A percentile compares a stretch with the other conserved stretches of the same genome.
Conservation (phyloP, 148 eudicot genomes). For the Cornus florida region DNA sequence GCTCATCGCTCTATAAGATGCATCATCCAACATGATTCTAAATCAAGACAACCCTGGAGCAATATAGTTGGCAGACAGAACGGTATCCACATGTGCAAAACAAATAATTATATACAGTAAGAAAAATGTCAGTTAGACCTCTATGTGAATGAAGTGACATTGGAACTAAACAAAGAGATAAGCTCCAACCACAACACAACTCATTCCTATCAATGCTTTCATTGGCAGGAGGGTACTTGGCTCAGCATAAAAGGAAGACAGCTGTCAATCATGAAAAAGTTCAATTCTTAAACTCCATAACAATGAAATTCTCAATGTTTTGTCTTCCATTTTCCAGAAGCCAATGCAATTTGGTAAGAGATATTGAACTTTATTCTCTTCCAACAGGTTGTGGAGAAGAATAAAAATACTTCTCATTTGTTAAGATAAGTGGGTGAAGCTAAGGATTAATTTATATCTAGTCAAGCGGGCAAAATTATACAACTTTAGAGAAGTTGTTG, state of each 20-base stretch:
- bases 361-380: background rate
- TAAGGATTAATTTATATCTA: background rate
- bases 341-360: background rate
- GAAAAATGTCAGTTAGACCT: background rate
- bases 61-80: background rate
- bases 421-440: background rate
- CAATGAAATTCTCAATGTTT: background rate
- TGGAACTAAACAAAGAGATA: background rate
- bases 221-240: background rate
- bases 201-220: background rate
- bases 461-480: background rate
- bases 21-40: background rate
- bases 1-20: background rate
- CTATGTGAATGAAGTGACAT: background rate
- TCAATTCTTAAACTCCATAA: background rate
- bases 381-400: background rate
- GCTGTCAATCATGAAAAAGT: background rate
- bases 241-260: background rate
- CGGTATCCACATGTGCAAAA: background rate
- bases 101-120: too few species aligned
- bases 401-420: background rate
- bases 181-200: background rate
- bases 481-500: too few species aligned
- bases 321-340: background rate
- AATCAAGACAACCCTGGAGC: too few species aligned